Base-by-base conservation (phyloP, 371 early-diverging fungal genomes). In the Mortierella sp. region DNA sequence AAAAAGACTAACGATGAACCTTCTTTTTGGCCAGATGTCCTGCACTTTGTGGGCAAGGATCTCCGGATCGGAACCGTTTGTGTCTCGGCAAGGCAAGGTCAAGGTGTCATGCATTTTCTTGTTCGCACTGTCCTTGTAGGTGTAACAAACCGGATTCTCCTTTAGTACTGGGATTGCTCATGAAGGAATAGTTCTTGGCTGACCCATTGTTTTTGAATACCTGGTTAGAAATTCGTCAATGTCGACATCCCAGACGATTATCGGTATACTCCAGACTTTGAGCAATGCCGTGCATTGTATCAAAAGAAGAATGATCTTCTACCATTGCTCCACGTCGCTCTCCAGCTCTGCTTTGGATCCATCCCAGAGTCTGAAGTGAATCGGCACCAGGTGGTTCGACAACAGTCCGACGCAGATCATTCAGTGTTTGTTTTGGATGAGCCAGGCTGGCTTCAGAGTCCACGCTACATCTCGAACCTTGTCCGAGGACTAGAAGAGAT, bases 51-150 rank as follows among this genome's bases (percentile, higher is more conserved):
- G 2, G 67, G 74, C 9, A 73, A 58, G 55, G 74, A 73, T 31
- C 47, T 67, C 0, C 43, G 54, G 12, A 54, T 73, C 21, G 74
- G 74, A 3, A 73, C 74, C 2, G 49, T 73, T 0, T 73, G 74
- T 34, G 55, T 73, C 25, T 73, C 74, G 1, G 48, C 37, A 7
- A 55, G 31, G 25, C 40, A 57, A 28, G 61, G 49, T 9, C 60
- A 60, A 25, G 54, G 49, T 22, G 61, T 39, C 17, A 71, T 53
- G 34, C 72, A 66, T 37, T 60, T 65, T 28, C 61, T 71, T 17
- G 66, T 71, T 21, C 60, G 72, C 21, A 71, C 72, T 4, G 62
- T 71, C 28, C 61, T 71, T 21, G 72, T 71, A 61, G 48, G 71
- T 55, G 5, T 14, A 7, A 34, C n/a, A 34, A 7, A 34, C 7